Evolutionary conservation across 805 yeast genomes (phyloP).

Genomic region (Helenozyma rhizophorensis): DNA sequence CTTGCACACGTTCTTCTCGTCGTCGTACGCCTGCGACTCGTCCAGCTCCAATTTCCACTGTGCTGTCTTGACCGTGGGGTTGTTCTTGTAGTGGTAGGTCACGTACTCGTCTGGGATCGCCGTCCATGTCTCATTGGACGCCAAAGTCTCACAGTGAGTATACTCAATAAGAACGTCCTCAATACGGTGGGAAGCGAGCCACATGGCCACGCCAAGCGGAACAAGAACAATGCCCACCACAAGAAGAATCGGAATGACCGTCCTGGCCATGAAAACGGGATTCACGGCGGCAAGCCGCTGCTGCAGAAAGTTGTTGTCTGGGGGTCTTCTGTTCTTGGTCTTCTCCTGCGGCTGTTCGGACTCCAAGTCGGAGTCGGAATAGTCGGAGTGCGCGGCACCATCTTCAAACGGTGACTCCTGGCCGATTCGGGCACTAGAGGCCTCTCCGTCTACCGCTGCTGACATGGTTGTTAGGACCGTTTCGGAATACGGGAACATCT

Average conservation of each 20-base stretch:
- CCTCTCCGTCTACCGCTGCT: not conserved
- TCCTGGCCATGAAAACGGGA: conserved; percentile 39
- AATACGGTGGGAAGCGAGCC: conserved; percentile 37
- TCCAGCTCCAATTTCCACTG: conserved; percentile 37
- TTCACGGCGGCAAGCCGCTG: conserved; percentile 51
- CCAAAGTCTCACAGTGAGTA: conserved; percentile 36
- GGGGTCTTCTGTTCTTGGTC: conserved; percentile 59
- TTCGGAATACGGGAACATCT: too few species aligned
- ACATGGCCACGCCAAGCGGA: conserved; percentile 45
- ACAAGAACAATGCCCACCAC: conserved; percentile 36
- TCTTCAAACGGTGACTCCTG: conserved; percentile 14
- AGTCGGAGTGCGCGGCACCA: conserved; percentile 3
- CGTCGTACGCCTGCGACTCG: conserved; percentile 42
- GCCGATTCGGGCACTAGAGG: not conserved
- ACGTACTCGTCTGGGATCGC: conserved; percentile 36
- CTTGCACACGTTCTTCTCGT: conserved; percentile 45
- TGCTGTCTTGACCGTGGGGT: conserved; percentile 17
- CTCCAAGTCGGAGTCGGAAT: conserved; percentile 31
- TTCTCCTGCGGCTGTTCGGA: conserved; percentile 34
- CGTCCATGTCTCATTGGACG: conserved; percentile 28
- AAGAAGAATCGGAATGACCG: conserved; percentile 38
- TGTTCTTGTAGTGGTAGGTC: conserved; percentile 31
- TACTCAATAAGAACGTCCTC: conserved; percentile 41
- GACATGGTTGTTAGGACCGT: too few species aligned
- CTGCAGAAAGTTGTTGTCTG: conserved; percentile 54